Conservation (phyloP, 371 early-diverging fungal species). For the Aphelidium insulamus region DNA sequence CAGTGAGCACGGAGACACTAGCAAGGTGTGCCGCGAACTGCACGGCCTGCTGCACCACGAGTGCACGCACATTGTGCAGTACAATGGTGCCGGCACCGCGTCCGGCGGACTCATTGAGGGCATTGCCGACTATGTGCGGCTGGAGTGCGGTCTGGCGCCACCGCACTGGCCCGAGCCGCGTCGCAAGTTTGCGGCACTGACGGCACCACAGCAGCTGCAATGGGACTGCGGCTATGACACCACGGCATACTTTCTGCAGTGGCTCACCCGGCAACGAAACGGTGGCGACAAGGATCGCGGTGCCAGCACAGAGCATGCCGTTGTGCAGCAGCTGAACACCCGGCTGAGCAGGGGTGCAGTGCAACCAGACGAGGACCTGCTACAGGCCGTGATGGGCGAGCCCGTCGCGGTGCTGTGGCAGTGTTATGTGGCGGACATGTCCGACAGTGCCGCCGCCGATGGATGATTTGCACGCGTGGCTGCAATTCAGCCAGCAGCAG, state of each 20-base stretch:
- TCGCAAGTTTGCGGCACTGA: too few species aligned
- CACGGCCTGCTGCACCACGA: slow-evolving; percentile 12
- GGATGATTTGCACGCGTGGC: too few species aligned
- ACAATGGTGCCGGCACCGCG: slow-evolving; percentile 3
- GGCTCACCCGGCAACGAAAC: too few species aligned
- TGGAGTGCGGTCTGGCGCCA: slow-evolving; percentile 7
- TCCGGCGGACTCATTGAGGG: slow-evolving; percentile 2
- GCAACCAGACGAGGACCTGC: neutral
- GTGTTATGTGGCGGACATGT: neutral
- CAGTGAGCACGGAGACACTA: too few species aligned
- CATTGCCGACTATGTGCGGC: slow-evolving; percentile 7
- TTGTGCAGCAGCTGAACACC: neutral
- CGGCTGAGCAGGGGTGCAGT: neutral
- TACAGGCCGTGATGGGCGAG: neutral
- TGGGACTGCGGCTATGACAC: slow-evolving; percentile 12
- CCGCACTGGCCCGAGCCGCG: slow-evolving; percentile 17
- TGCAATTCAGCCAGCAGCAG: too few species aligned
- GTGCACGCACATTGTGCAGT: slow-evolving; percentile 7
- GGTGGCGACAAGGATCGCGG: too few species aligned
- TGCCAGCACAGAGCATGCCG: neutral
- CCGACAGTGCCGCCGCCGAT: too few species aligned
- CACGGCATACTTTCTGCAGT: slow-evolving; percentile 14
- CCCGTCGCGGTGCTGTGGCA: slow-evolving; percentile 1
- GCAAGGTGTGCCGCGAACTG: too few species aligned
- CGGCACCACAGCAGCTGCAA: neutral